Base-by-base conservation (phyloP, 2,329 filamentous ascomycete genomes). In the Alternaria arborescens region DNA sequence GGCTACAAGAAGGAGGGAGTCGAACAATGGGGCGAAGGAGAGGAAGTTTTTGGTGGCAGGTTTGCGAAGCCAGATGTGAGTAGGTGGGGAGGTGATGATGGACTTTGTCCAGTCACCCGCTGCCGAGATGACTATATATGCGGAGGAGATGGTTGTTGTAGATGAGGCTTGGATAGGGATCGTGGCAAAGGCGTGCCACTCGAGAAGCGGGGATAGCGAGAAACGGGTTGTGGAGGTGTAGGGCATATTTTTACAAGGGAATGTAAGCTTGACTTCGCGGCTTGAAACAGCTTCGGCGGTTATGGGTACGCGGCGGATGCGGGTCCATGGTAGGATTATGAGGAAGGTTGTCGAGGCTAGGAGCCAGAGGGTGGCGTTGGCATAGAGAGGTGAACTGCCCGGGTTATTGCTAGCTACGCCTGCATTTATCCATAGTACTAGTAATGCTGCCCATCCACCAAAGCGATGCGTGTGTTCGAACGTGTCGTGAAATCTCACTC, bases 321-420 rank as follows among this genome's bases (percentile, higher is more conserved):
- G 85, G 2, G 90, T 74, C 91, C 92, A 96, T 0, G 92, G 91
- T 44, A 90, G 87, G 52, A 89, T 81, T 67, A 94, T 85, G 67
- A 89, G 86, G 48, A 84, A 72, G 1, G 91, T 92, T 41, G 88
- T 88, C 34, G 86, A 73, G 26, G 87, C 68, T 18, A 94, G 82
- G 70, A 92, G 85, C 89, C 91, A 95, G 76, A 94, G 61, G 0
- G 67, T 60, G 0, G 71, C 56, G 22, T 66, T 65, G 1, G 32
- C 34, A 46, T 58, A 53, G 11, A 70, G 54, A 3, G 60, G 46
- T 4, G 34, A 26, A 6, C 48, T 51, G 2, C 20, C 40, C 16
- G 55, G 41, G 43, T 52, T 18, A 18, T 58, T 48, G 24, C 60
- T 65, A 0, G 54, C 32, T 10, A 73, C 60, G 16, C 70, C 64